A percentile compares a stretch with the other conserved stretches of the same genome.
These are phyloP conservation scores for Notholithocarpus densiflorus DNA, from an alignment of 306 rosid genomes.

Conservation along the genomic window DNA sequence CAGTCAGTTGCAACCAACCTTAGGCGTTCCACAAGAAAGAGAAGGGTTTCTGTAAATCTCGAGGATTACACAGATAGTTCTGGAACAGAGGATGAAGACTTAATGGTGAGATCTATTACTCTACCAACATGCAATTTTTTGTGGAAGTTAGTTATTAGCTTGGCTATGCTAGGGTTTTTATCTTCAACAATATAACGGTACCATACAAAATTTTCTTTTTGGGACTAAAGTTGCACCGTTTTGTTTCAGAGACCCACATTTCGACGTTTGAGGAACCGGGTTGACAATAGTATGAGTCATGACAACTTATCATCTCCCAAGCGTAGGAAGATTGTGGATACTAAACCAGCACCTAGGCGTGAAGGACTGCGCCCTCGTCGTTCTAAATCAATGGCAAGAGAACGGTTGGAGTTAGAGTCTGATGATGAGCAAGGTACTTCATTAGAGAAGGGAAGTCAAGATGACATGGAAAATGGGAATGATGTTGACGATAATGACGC, in stretches of 20 bases:
- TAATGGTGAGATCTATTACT: slow-evolving; percentile 59
- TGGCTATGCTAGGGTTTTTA: slow-evolving; percentile 6
- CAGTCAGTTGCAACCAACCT: slow-evolving; percentile 56
- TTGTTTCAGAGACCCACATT: slow-evolving; percentile 56
- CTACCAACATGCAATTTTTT: slow-evolving; percentile 11
- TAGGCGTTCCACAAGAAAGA: slow-evolving; percentile 75
- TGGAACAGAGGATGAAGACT: slow-evolving; percentile 64
- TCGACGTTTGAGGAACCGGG: slow-evolving; percentile 45
- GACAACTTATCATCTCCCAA: slow-evolving; percentile 55
- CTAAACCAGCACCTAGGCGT: slow-evolving; percentile 64
- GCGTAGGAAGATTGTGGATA: slow-evolving; percentile 48
- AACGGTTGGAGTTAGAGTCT: slow-evolving; percentile 45
- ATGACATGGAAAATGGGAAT: slow-evolving; percentile 85
- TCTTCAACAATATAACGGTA: neutral
- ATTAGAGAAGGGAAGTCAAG: slow-evolving; percentile 65
- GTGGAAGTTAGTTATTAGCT: slow-evolving; percentile 1
- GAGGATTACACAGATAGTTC: slow-evolving; percentile 56
- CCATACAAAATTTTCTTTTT: slow-evolving; percentile 10
- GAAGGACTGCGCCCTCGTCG: slow-evolving; percentile 97
- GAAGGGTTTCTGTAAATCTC: slow-evolving; percentile 49
- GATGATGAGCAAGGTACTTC: slow-evolving; percentile 74
- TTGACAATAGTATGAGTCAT: slow-evolving; percentile 39
- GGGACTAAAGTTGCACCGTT: slow-evolving; percentile 28
- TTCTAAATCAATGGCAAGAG: slow-evolving; percentile 46
- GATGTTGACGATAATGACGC: slow-evolving; percentile 78